Base-by-base conservation (phyloP, 768 basidiomycete species). In the Mrakia frigida region DNA sequence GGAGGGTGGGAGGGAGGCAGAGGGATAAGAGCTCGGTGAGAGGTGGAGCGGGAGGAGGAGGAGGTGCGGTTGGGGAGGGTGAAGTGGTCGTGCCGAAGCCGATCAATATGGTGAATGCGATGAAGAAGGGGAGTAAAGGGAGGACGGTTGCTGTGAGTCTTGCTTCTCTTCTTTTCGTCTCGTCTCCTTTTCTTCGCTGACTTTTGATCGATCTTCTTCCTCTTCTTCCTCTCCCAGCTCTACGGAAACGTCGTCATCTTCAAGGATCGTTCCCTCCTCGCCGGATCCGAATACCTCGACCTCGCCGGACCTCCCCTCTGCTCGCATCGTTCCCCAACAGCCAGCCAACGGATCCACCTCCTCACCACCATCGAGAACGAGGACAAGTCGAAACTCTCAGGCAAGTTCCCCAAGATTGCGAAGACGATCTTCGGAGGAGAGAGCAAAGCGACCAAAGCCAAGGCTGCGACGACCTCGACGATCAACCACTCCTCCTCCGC, bases 211-310 rank as follows among this genome's bases (percentile, higher is more conserved):
- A 31, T 39, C 23, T 61, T 2, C 13, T 6, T 73, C 9, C 13
- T 50, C 14, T 21, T 31, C 61, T 60, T 6, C 14, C 41, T 61
- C 43, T 28, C 16, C 9, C 79, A 80, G 79, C 70, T 81, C 11
- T 82, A 82, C 76, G 82, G 82, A 21, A 82, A 81, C 50, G 77
- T 80, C 0, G 80, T 83, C 28, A 80, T 81, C 13, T 82, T 82
- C 81, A 82, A 82, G 69, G 82, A 83, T 76, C 75, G 81, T 23
- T 74, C 56, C 13, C 74, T 83, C 31, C 80, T 83, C 13, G 79
- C 81, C 33, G 74, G 78, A 6, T 79, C 80, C 79, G 82, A 83
- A 72, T 82, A 82, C 74, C 80, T 83, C 28, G 82, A 83, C 69
- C 76, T 83, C 18, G 74, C 81, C 71, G 82, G 82, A 39, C 81